Conservation (phyloP, 1,284 basidiomycete species). For the Austropuccinia psidii region DNA sequence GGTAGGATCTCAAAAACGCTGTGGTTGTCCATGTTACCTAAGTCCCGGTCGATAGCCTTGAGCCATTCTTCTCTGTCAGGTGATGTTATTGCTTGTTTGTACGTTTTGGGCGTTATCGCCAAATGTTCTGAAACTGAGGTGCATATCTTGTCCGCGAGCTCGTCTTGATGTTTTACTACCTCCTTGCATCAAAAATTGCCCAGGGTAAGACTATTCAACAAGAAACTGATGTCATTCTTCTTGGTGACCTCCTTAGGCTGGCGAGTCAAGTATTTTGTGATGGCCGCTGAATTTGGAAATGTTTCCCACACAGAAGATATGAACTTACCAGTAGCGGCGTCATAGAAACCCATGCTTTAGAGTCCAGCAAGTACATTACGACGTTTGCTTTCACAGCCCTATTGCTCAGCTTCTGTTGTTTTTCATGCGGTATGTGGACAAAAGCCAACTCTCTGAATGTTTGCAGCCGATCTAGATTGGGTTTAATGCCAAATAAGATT, state of each 20-base stretch:
- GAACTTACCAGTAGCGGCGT: neutral
- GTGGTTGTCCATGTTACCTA: neutral
- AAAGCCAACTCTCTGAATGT: neutral
- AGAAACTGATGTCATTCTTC: too few species aligned
- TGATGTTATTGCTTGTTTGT: neutral
- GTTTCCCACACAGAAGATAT: neutral
- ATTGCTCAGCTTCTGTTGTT: neutral
- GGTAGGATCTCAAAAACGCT: neutral
- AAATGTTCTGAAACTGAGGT: too few species aligned
- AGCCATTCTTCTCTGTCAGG: neutral
- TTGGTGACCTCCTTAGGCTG: too few species aligned
- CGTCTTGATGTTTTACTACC: too few species aligned
- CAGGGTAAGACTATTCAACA: too few species aligned
- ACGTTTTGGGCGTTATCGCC: neutral
- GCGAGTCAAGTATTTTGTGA: too few species aligned
- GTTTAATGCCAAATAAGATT: neutral
- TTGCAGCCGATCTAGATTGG: neutral
- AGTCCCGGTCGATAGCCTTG: neutral
- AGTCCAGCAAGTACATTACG: neutral
- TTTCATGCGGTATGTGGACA: conserved; percentile 1
- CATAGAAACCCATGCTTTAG: conserved; percentile 16
- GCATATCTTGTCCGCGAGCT: too few species aligned
- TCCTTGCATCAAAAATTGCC: too few species aligned
- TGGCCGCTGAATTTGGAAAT: too few species aligned
- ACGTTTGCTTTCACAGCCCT: neutral